A percentile compares a stretch with the other conserved stretches of the same genome.
Conservation (phyloP, 768 basidiomycete species). For the Xanthoconium purpureum region DNA sequence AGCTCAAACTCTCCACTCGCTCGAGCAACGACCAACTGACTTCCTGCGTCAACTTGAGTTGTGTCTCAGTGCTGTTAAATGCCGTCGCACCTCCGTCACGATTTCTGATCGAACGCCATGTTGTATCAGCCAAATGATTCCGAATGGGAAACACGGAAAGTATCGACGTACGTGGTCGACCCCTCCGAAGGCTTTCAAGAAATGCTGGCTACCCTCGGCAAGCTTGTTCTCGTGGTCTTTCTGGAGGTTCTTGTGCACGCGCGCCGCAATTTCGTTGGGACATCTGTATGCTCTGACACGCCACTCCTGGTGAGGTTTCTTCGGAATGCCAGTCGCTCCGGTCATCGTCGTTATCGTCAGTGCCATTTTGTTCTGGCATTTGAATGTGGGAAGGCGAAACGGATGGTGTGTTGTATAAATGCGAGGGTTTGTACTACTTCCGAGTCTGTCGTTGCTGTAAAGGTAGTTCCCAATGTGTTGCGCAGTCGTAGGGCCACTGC, state of each 20-base stretch:
- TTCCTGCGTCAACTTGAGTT: constrained; percentile 70
- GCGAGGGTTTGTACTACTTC: constrained; percentile 80
- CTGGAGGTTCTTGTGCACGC: constrained; percentile 75
- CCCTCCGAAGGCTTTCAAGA: constrained; percentile 80
- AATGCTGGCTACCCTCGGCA: constrained; percentile 76
- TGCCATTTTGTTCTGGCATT: constrained; percentile 19
- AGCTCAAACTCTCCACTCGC: constrained; percentile 70
- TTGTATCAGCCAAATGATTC: background rate
- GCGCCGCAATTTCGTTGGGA: constrained; percentile 65
- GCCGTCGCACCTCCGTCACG: constrained; percentile 72
- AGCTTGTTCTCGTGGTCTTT: constrained; percentile 83
- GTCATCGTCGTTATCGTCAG: constrained; percentile 34
- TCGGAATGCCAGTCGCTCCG: constrained; percentile 23
- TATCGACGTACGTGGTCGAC: constrained; percentile 75
- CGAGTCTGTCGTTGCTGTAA: constrained; percentile 69
- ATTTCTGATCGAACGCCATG: constrained; percentile 55
- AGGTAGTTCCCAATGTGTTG: constrained; percentile 82
- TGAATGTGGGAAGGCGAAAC: constrained; percentile 10
- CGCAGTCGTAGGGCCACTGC: constrained; percentile 86
- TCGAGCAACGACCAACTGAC: constrained; percentile 79
- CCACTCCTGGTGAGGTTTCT: constrained; percentile 2
- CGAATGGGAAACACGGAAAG: too few relatives aligned
- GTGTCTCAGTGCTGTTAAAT: constrained; percentile 79
- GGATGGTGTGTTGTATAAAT: constrained; percentile 53
- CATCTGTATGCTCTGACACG: constrained; percentile 21